Percentiles rank a stretch among this genome's conserved stretches.
Evolutionary conservation across 139 green algal genomes (phyloP).

Genomic region (Haematococcus sp.): DNA sequence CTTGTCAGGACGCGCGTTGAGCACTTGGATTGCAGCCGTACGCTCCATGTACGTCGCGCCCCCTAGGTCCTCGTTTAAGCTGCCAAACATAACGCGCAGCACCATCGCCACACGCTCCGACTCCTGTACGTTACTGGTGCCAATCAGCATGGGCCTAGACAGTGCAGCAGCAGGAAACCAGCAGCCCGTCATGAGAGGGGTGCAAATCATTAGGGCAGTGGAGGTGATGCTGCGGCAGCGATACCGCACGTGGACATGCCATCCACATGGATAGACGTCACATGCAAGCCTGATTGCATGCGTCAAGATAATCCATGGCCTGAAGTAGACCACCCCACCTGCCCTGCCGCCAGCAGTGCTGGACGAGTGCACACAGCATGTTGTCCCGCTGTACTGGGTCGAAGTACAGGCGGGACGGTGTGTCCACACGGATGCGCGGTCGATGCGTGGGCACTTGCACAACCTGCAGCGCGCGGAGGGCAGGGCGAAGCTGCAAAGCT

Average conservation of each 20-base stretch:
- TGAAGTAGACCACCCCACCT: no score
- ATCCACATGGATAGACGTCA: no score
- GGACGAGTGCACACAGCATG: slow-evolving; percentile 1
- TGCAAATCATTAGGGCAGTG: no score
- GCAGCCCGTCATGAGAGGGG: neutral
- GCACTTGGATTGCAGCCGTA: slow-evolving; percentile 24
- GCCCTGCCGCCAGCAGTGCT: slow-evolving; percentile 16
- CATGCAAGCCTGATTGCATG: no score
- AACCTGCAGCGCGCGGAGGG: slow-evolving; percentile 47
- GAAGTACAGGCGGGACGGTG: slow-evolving; percentile 54
- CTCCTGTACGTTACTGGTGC: slow-evolving; percentile 74
- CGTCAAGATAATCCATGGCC: no score
- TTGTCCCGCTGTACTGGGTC: slow-evolving; percentile 7
- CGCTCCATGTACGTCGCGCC: no score
- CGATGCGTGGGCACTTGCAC: slow-evolving; percentile 81
- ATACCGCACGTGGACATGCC: no score
- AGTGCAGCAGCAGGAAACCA: neutral
- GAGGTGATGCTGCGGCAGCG: no score
- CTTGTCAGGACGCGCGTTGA: slow-evolving; percentile 5
- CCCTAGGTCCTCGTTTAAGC: neutral
- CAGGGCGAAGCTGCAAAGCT: no score
- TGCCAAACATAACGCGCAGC: neutral
- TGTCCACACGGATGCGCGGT: slow-evolving; percentile 59
- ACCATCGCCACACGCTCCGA: slow-evolving; percentile 41
- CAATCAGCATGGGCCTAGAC: slow-evolving; percentile 62